A percentile compares a stretch with the other conserved stretches of the same genome.
phyloP scores from a whole-genome alignment of 2,329 filamentous ascomycete genomes.

The Hypomyces perniciosus region DNA sequence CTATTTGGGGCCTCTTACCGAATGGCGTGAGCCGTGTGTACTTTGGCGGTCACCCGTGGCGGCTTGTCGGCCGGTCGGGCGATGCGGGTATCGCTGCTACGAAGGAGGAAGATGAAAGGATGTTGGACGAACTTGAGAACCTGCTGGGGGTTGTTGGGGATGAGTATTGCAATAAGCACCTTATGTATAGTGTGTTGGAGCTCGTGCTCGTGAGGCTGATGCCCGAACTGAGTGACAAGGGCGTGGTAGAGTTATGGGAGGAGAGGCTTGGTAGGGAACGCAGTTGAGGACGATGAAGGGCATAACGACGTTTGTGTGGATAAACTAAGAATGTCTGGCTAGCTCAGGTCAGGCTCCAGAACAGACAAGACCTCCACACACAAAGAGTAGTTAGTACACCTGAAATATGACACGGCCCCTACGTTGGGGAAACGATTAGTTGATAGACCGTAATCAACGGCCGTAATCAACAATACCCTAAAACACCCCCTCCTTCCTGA shows the following conservation, averaged over 20 bases:
- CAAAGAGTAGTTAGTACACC: no score
- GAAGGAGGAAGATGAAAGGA: conserved; percentile 29
- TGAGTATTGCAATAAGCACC: conserved; percentile 85
- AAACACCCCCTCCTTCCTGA: no score
- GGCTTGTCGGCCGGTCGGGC: conserved; percentile 17
- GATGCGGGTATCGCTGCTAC: conserved; percentile 7
- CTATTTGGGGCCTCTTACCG: conserved; percentile 46
- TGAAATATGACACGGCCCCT: no score
- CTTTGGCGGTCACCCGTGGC: conserved; percentile 37
- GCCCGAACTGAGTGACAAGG: conserved; percentile 73
- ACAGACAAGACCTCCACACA: no score
- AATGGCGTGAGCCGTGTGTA: conserved; percentile 43
- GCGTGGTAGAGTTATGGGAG: conserved; percentile 65
- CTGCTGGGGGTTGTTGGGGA: conserved; percentile 73
- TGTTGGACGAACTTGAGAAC: conserved; percentile 55
- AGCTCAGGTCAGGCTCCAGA: no score
- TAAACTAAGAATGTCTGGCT: neutral
- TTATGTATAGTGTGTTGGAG: conserved; percentile 79
- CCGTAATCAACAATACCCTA: no score
- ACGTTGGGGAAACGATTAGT: no score
- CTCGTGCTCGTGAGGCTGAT: conserved; percentile 73
- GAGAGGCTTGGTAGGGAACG: conserved; percentile 50
- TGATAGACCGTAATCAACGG: no score
- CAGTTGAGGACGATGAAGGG: neutral
- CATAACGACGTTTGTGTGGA: neutral